Evolutionary conservation across 2,329 filamentous ascomycete genomes (phyloP).

Genomic region (Fusarium oligoseptatum): DNA sequence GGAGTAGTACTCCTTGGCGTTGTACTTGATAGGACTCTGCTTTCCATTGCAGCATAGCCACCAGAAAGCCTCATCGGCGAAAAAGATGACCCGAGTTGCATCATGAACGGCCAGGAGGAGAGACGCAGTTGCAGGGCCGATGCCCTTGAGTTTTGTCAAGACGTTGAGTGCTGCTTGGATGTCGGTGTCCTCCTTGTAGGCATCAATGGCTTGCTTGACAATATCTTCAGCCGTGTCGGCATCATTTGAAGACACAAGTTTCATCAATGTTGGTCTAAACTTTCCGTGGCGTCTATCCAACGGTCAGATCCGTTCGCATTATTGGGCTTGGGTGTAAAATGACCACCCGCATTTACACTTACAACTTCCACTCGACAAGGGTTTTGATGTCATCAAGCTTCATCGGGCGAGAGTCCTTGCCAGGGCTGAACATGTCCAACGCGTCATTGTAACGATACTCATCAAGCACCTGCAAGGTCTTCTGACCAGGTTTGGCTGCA

Average conservation of each 20-base stretch:
- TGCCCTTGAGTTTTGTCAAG: slow-evolving; percentile 75
- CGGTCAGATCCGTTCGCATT: slow-evolving; percentile 13
- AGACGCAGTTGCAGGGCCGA: slow-evolving; percentile 85
- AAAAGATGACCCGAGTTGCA: slow-evolving; percentile 74
- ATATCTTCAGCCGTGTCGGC: slow-evolving; percentile 59
- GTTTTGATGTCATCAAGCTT: slow-evolving; percentile 68
- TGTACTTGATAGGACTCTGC: slow-evolving; percentile 75
- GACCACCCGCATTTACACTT: slow-evolving; percentile 48
- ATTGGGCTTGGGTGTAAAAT: background rate
- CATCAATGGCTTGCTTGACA: slow-evolving; percentile 65
- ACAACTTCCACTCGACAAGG: slow-evolving; percentile 81
- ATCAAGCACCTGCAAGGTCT: slow-evolving; percentile 70
- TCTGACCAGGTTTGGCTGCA: slow-evolving; percentile 63
- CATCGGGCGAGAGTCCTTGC: slow-evolving; percentile 57
- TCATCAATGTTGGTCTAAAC: slow-evolving; percentile 72
- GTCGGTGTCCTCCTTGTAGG: slow-evolving; percentile 57
- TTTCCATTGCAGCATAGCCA: slow-evolving; percentile 74
- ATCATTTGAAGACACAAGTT: slow-evolving; percentile 73
- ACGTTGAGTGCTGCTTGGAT: slow-evolving; percentile 63
- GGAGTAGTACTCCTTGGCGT: slow-evolving; percentile 73
- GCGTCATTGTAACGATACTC: slow-evolving; percentile 70
- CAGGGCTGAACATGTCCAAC: slow-evolving; percentile 58
- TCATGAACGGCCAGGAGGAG: slow-evolving; percentile 77
- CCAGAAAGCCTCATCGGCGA: slow-evolving; percentile 83
- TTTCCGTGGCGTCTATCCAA: slow-evolving; percentile 68